A percentile compares a stretch with the other conserved stretches of the same genome.
These are phyloP conservation scores for Ustilago trichophora DNA, from an alignment of 1,284 basidiomycete genomes.

Conservation along the genomic window DNA sequence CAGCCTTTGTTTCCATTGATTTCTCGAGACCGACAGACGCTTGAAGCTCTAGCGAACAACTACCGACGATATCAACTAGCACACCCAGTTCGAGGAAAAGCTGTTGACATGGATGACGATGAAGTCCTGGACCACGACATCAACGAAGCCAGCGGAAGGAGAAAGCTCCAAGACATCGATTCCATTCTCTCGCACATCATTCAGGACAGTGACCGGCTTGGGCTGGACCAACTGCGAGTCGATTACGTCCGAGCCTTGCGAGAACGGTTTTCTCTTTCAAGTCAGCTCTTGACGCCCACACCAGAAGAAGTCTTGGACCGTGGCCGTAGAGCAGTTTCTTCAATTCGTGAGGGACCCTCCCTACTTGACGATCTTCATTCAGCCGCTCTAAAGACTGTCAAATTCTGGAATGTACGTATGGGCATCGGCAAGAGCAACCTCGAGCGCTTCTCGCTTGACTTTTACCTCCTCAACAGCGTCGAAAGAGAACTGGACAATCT, in stretches of 20 bases:
- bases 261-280: background rate
- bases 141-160: background rate
- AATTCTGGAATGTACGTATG: background rate
- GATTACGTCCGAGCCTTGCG: slow-evolving; percentile 4
- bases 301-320: background rate
- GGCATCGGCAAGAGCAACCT: background rate
- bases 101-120: background rate
- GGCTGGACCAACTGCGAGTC: slow-evolving; percentile 3
- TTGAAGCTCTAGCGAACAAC: background rate
- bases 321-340: too few relatives aligned
- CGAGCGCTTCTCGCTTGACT: too few relatives aligned
- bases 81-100: background rate
- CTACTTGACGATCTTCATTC: too few relatives aligned
- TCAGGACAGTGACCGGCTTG: background rate
- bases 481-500: slow-evolving; percentile 8
- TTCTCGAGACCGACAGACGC: background rate
- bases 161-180: slow-evolving; percentile 6
- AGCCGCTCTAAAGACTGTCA: background rate
- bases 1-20: background rate
- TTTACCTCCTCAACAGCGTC: background rate
- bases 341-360: background rate
- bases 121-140: background rate
- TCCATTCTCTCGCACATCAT: background rate
- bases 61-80: slow-evolving; percentile 4
- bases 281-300: slow-evolving; percentile 1